A percentile compares a stretch with the other conserved stretches of the same genome.
Evolutionary conservation across 106 monocot species (phyloP).

Genomic region (Ottelia alismoides): DNA sequence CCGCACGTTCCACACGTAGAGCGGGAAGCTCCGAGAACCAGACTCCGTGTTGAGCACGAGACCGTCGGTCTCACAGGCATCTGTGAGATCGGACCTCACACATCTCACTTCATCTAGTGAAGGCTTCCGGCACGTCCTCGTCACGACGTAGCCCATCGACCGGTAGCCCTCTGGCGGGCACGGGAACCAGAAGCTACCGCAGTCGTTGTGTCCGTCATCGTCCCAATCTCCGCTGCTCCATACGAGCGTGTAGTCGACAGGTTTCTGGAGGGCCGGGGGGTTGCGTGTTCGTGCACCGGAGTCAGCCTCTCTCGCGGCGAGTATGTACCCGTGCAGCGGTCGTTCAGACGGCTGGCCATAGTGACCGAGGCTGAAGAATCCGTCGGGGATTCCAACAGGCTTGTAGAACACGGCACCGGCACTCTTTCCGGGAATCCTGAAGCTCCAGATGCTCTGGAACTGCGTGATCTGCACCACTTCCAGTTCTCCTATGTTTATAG

Average conservation of each 20-base stretch:
- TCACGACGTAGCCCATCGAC: slow-evolving; percentile 66
- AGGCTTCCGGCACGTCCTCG: slow-evolving; percentile 54
- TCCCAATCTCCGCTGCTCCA: slow-evolving; percentile 44
- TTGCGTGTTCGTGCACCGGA: neutral
- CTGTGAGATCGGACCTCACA: slow-evolving; percentile 73
- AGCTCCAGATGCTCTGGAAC: slow-evolving; percentile 73
- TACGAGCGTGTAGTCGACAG: slow-evolving; percentile 62
- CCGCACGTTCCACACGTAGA: slow-evolving; percentile 49
- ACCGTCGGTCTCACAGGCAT: slow-evolving; percentile 41
- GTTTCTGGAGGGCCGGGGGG: slow-evolving; percentile 58
- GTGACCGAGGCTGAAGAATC: slow-evolving; percentile 73
- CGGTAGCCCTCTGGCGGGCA: slow-evolving; percentile 62
- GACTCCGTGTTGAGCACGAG: slow-evolving; percentile 29
- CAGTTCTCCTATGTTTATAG: slow-evolving; percentile 75
- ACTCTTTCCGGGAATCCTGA: slow-evolving; percentile 4
- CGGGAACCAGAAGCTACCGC: slow-evolving; percentile 81
- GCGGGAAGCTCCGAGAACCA: slow-evolving; percentile 8
- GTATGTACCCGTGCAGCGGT: slow-evolving; percentile 64
- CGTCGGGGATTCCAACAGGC: slow-evolving; percentile 55
- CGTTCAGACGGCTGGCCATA: slow-evolving; percentile 57
- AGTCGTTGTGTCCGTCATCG: slow-evolving; percentile 25
- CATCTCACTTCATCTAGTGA: slow-evolving; percentile 73
- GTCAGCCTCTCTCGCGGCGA: slow-evolving; percentile 45
- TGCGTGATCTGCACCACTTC: slow-evolving; percentile 56
- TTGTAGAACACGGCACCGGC: slow-evolving; percentile 66